phyloP scores from a whole-genome alignment of 805 yeast genomes.

The Candida gorgasii region DNA sequence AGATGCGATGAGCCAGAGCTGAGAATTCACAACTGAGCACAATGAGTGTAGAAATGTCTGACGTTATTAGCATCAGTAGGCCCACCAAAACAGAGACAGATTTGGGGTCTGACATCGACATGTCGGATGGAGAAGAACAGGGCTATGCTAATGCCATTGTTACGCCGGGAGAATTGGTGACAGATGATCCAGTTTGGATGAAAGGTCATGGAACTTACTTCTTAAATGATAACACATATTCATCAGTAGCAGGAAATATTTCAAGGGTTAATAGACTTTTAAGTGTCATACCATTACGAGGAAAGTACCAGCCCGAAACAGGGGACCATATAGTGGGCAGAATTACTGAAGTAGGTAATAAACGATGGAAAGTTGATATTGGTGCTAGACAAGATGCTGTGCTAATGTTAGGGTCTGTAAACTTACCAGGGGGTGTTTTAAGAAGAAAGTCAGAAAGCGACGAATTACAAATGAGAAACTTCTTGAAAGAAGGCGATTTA shows the following conservation, averaged over 20 bases:
- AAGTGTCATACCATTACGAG: conserved; percentile 82
- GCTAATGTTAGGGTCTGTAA: conserved; percentile 90
- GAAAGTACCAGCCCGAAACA: conserved; percentile 88
- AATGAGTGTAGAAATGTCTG: conserved; percentile 21
- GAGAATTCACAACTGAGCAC: too few species aligned
- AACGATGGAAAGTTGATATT: conserved; percentile 95
- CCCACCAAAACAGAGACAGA: conserved; percentile 21
- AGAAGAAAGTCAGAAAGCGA: conserved; percentile 93
- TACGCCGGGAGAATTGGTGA: conserved; percentile 95
- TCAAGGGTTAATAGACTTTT: conserved; percentile 82
- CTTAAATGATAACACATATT: conserved; percentile 70
- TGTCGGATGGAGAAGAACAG: conserved; percentile 36
- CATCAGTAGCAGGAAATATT: conserved; percentile 91
- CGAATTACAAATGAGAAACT: conserved; percentile 93
- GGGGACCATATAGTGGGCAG: conserved; percentile 97
- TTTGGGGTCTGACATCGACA: conserved; percentile 39
- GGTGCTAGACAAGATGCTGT: conserved; percentile 95
- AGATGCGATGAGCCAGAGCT: conserved; percentile 7
- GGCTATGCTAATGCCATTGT: conserved; percentile 44
- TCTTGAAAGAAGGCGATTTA: conserved; percentile 93
- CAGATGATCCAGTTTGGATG: conserved; percentile 97
- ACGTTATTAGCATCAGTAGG: conserved; percentile 38
- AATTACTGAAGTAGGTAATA: conserved; percentile 89
- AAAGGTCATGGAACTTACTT: conserved; percentile 96
- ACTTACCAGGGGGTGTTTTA: conserved; percentile 94